Evolutionary conservation across 176 grass and related monocot genomes (phyloP).

Genomic region (Zizania latifolia): DNA sequence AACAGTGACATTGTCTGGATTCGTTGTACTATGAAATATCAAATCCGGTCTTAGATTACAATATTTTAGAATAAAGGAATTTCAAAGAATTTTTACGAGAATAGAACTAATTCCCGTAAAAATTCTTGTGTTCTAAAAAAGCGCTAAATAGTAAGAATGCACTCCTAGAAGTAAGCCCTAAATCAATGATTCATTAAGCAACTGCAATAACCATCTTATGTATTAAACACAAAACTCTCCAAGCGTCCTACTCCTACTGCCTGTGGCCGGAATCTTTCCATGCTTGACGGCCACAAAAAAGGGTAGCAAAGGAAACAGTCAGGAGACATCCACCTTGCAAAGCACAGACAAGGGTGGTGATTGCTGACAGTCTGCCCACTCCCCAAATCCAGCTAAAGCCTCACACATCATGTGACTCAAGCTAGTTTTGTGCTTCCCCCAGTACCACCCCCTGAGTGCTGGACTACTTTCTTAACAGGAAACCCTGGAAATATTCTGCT

Average conservation of each 20-base stretch:
- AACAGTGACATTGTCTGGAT: too few relatives aligned
- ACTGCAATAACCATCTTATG: neutral
- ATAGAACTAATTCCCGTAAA: too few relatives aligned
- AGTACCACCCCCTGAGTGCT: neutral
- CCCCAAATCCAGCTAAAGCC: constrained; percentile 17
- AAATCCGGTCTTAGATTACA: too few relatives aligned
- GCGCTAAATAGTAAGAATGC: too few relatives aligned
- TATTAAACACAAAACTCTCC: neutral
- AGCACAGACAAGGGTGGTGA: constrained; percentile 19
- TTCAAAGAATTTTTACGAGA: too few relatives aligned
- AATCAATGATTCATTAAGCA: neutral
- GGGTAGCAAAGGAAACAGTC: neutral
- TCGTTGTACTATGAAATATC: too few relatives aligned
- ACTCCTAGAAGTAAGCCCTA: neutral
- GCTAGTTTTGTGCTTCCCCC: neutral
- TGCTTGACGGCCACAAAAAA: neutral
- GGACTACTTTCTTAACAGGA: neutral
- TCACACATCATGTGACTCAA: neutral
- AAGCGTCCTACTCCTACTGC: neutral
- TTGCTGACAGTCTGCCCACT: constrained; percentile 30
- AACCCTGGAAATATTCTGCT: neutral
- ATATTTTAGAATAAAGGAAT: too few relatives aligned
- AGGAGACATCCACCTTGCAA: neutral
- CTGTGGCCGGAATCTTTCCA: neutral
- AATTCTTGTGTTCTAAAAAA: too few relatives aligned